phyloP scores from a whole-genome alignment of 805 yeast genomes.

The Metschnikowia picachoensis region DNA sequence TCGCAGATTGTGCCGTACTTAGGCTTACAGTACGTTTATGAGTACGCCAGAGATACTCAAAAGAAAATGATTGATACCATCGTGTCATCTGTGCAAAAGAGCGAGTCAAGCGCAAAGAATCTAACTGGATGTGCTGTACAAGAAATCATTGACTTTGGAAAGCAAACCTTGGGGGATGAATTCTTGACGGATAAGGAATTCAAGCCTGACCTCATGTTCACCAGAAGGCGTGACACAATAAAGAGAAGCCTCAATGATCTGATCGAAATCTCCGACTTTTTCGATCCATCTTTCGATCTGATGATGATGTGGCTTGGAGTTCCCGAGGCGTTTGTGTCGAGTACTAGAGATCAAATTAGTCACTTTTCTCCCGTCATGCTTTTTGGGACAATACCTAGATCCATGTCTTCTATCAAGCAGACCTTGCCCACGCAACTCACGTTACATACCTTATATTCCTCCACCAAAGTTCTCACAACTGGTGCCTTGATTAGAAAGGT shows the following conservation, averaged over 20 bases:
- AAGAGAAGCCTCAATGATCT: constrained; percentile 55
- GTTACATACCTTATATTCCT: constrained; percentile 37
- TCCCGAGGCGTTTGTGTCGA: constrained; percentile 27
- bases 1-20: constrained; percentile 50
- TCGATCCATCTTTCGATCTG: constrained; percentile 71
- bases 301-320: constrained; percentile 46
- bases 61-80: constrained; percentile 61
- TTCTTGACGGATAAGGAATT: constrained; percentile 58
- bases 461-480: constrained; percentile 37
- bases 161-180: constrained; percentile 58
- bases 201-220: constrained; percentile 77
- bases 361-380: constrained; percentile 32
- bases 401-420: constrained; percentile 29
- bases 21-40: constrained; percentile 62
- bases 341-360: constrained; percentile 26
- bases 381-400: constrained; percentile 27
- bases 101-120: constrained; percentile 68
- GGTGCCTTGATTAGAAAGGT: constrained; percentile 41
- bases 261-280: constrained; percentile 66
- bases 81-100: constrained; percentile 53
- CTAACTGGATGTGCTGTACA: constrained; percentile 59
- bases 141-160: constrained; percentile 60
- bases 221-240: constrained; percentile 61
- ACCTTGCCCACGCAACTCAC: constrained; percentile 36
- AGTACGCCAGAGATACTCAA: constrained; percentile 69